These are phyloP conservation scores for Prillingera fragicola DNA, from an alignment of 1,284 basidiomycete species.

Conservation along the genomic window DNA sequence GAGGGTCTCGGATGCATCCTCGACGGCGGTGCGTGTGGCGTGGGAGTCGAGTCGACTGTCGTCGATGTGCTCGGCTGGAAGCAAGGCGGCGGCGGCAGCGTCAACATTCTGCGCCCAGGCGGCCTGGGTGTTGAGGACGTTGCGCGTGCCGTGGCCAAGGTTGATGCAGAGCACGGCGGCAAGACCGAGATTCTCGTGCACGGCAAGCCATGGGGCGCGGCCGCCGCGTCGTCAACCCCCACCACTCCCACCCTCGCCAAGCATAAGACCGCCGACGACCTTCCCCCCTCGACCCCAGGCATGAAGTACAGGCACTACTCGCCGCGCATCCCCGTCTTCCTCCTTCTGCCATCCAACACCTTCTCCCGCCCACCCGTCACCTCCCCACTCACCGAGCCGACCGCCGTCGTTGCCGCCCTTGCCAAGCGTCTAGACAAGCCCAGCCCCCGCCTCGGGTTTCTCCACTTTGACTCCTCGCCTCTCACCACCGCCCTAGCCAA, in stretches of 20 bases:
- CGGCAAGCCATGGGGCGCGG: constrained; percentile 25
- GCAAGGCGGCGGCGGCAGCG: constrained; percentile 56
- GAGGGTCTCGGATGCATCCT: constrained; percentile 70
- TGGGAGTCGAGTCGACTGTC: constrained; percentile 95
- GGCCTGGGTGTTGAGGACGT: constrained; percentile 89
- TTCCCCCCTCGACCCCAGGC: constrained; percentile 88
- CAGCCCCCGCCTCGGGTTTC: constrained; percentile 56
- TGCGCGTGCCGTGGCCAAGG: constrained; percentile 55
- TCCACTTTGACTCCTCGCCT: constrained; percentile 62
- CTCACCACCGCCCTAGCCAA: constrained; percentile 14
- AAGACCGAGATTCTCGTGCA: constrained; percentile 31
- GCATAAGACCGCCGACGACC: constrained; percentile 1
- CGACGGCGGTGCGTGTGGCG: constrained; percentile 84
- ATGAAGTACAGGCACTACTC: constrained; percentile 99
- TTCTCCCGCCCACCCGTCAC: constrained; percentile 49
- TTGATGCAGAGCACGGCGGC: constrained; percentile 34
- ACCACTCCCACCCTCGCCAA: background rate
- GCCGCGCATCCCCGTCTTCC: constrained; percentile 72
- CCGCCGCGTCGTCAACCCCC: background rate
- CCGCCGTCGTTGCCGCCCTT: constrained; percentile 4
- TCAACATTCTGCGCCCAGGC: constrained; percentile 84
- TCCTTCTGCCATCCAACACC: constrained; percentile 56
- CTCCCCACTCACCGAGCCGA: constrained; percentile 10
- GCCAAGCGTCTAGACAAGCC: background rate
- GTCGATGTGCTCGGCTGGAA: constrained; percentile 67